These are phyloP conservation scores for Volvox carteri DNA, from an alignment of 163 green algal species.

Conservation along the genomic window DNA sequence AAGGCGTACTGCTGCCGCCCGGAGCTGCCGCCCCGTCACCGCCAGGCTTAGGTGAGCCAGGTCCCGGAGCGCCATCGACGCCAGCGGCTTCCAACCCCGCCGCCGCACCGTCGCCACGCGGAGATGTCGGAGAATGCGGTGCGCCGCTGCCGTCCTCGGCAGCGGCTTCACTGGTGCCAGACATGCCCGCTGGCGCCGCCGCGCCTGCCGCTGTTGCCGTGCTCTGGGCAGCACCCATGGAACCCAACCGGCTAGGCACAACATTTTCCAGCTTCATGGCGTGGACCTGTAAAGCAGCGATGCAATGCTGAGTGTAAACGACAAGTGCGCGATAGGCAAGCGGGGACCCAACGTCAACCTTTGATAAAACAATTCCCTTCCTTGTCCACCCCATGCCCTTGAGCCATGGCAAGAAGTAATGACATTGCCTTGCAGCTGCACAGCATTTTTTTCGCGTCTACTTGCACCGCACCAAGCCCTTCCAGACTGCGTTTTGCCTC, in stretches of 20 bases:
- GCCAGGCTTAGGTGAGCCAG: slow-evolving; percentile 10
- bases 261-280: slow-evolving; percentile 41
- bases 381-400: too few species aligned
- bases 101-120: background rate
- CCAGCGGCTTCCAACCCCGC: background rate
- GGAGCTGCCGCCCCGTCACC: background rate
- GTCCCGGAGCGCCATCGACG: background rate
- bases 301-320: too few species aligned
- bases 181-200: background rate
- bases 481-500: too few species aligned
- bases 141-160: background rate
- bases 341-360: too few species aligned
- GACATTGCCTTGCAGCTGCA: too few species aligned
- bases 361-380: too few species aligned
- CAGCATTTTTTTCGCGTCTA: too few species aligned
- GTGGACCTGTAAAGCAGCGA: slow-evolving; percentile 19
- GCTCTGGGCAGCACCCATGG: background rate
- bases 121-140: background rate
- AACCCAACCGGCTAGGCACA: background rate
- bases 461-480: too few species aligned
- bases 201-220: background rate
- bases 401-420: too few species aligned
- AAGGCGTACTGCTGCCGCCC: background rate
- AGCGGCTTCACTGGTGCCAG: background rate
- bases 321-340: too few species aligned